Evolutionary conservation across 2,329 filamentous ascomycete species (phyloP), one percentile per base, ranked within the genome.

Genomic region (Ramichloridium luteum): DNA sequence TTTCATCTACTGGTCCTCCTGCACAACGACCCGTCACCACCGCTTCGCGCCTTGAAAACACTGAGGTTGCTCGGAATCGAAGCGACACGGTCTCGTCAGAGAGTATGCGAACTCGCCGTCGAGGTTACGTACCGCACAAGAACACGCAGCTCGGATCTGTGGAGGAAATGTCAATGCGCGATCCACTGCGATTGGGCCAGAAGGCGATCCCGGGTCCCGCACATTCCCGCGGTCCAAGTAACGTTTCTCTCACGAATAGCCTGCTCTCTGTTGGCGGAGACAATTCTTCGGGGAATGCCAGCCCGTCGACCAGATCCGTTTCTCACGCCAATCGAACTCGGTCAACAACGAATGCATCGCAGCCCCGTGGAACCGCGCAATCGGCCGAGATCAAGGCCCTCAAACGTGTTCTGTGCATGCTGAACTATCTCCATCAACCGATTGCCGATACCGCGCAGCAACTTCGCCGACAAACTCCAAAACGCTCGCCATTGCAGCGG

Each of bases 41-140:
- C n/a, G 20, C 8, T n/a, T 8, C n/a, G n/a, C 20, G 20, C 8
- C n/a, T n/a, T n/a, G n/a, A n/a, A n/a, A n/a, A n/a, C n/a, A n/a
- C n/a, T n/a, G n/a, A n/a, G n/a, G n/a, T n/a, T n/a, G n/a, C n/a
- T n/a, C n/a, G n/a, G n/a, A n/a, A n/a, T n/a, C n/a, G n/a, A n/a
- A n/a, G n/a, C n/a, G n/a, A n/a, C n/a, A n/a, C n/a, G n/a, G n/a
- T n/a, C n/a, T n/a, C n/a, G n/a, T n/a, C n/a, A n/a, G n/a, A n/a
- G n/a, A n/a, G n/a, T n/a, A n/a, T n/a, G n/a, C n/a, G n/a, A n/a
- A n/a, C n/a, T n/a, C n/a, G n/a, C 37, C 72, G 72, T 44, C 64
- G 73, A 12, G 73, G 71, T 14, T 65, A 74, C 30, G 63, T 75
- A 18, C 67, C 64, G 27, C 64, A 65, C 46, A 72, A 73, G 46